Evolutionary conservation across 2,329 filamentous ascomycete species (phyloP).

Genomic region (Calonectria hongkongensis): DNA sequence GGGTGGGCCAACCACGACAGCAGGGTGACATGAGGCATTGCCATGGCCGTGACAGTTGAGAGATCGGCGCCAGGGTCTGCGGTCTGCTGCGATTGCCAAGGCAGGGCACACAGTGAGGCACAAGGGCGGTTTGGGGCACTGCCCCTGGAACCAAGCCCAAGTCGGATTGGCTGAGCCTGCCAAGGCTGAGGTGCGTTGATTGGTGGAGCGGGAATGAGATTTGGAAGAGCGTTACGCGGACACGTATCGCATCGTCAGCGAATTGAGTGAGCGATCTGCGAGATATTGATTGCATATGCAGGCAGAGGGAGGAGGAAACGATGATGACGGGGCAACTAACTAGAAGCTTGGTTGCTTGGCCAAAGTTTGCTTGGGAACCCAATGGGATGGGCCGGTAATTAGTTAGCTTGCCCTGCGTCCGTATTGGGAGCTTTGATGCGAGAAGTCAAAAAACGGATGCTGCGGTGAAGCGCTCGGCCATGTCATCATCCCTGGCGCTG

Average conservation of each 20-base stretch:
- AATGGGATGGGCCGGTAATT: slow-evolving; percentile 20
- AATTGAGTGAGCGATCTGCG: slow-evolving; percentile 19
- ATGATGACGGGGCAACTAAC: neutral
- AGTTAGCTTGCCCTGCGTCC: slow-evolving; percentile 1
- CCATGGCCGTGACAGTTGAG: neutral
- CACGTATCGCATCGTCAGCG: slow-evolving; percentile 1
- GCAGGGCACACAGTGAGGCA: slow-evolving; percentile 34
- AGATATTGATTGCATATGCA: slow-evolving; percentile 1
- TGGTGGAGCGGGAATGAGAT: slow-evolving; percentile 39
- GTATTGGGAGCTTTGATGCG: neutral
- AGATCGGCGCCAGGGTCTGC: slow-evolving; percentile 32
- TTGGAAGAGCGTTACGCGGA: slow-evolving; percentile 28
- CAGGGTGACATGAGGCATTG: slow-evolving; percentile 45
- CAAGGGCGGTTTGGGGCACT: slow-evolving; percentile 13
- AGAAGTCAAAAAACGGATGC: slow-evolving; percentile 8
- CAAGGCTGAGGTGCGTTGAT: slow-evolving; percentile 18
- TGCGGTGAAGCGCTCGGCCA: slow-evolving; percentile 1
- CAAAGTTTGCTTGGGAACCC: slow-evolving; percentile 6
- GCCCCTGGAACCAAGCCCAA: slow-evolving; percentile 26
- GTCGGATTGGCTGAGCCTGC: slow-evolving; percentile 21
- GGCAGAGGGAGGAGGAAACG: neutral
- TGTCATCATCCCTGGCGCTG: slow-evolving; percentile 7
- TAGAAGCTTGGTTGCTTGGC: neutral
- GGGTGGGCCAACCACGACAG: slow-evolving; percentile 38
- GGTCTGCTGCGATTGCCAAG: slow-evolving; percentile 27